Conservation (phyloP, 768 basidiomycete genomes). For the Mycena filopes region DNA sequence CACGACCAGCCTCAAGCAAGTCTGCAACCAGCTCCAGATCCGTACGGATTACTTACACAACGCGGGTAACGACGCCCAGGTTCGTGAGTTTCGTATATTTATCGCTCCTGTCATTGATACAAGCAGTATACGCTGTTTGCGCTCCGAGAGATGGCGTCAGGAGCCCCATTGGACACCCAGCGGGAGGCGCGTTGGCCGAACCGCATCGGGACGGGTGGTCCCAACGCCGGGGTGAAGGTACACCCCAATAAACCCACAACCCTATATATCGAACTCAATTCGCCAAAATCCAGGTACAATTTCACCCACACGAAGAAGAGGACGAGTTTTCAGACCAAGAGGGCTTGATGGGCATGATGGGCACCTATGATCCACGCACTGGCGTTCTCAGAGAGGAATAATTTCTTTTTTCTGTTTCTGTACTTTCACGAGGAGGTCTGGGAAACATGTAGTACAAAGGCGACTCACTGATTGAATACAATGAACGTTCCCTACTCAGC, state of each 20-base stretch:
- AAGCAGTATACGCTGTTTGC: constrained; percentile 63
- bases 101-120: too few species aligned
- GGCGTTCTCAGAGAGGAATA: constrained; percentile 11
- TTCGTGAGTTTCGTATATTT: constrained; percentile 38
- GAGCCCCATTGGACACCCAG: constrained; percentile 63
- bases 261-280: too few species aligned
- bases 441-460: too few species aligned
- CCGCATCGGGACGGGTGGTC: constrained; percentile 41
- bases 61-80: constrained; percentile 72
- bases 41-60: constrained; percentile 60
- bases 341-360: constrained; percentile 41
- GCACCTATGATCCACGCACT: constrained; percentile 9
- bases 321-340: constrained; percentile 57
- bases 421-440: background rate
- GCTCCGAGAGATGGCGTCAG: constrained; percentile 61
- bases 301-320: constrained; percentile 58
- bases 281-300: too few species aligned
- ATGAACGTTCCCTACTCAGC: too few species aligned
- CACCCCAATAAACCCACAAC: too few species aligned
- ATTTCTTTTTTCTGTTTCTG: background rate
- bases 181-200: constrained; percentile 67
- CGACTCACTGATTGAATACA: too few species aligned
- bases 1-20: constrained; percentile 53
- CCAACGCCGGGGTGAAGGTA: constrained; percentile 44
- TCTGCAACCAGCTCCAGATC: constrained; percentile 59